Conservation (phyloP, 805 yeast genomes). For the Candida nemodendra region DNA sequence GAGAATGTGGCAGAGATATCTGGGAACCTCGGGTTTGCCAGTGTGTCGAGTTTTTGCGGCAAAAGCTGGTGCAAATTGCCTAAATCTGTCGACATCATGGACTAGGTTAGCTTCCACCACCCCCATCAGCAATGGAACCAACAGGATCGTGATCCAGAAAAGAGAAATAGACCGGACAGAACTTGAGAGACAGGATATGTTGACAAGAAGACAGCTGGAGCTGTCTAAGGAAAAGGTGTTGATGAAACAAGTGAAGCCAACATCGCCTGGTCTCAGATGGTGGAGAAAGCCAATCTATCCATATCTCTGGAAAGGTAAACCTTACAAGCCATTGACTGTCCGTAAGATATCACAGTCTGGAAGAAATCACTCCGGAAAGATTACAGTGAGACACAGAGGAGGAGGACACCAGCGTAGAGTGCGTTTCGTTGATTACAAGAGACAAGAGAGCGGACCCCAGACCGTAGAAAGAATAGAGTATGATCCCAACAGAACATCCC, state of each 20-base stretch:
- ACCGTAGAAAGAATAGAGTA: conserved; percentile 86
- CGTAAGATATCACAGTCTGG: conserved; percentile 77
- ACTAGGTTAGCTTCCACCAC: not conserved
- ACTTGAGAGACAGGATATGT: conserved; percentile 75
- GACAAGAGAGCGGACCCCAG: conserved; percentile 69
- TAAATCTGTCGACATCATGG: no score
- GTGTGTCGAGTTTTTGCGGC: no score
- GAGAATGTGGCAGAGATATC: not conserved
- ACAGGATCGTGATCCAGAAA: conserved; percentile 31
- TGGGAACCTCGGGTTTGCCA: no score
- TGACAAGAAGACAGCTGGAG: conserved; percentile 69
- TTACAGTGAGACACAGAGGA: conserved; percentile 92
- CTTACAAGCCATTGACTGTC: conserved; percentile 70
- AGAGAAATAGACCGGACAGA: conserved; percentile 57
- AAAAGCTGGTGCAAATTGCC: no score
- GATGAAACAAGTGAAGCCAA: conserved; percentile 74
- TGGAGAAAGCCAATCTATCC: conserved; percentile 84
- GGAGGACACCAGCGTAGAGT: conserved; percentile 94
- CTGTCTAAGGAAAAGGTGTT: conserved; percentile 67
- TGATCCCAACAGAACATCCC: conserved; percentile 93
- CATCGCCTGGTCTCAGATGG: conserved; percentile 87
- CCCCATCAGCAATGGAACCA: conserved; percentile 1
- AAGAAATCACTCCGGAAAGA: conserved; percentile 83
- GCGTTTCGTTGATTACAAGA: conserved; percentile 73
- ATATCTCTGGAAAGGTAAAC: conserved; percentile 83